Base-by-base conservation (phyloP, 2,329 filamentous ascomycete genomes). In the Diplodia sapinea region DNA sequence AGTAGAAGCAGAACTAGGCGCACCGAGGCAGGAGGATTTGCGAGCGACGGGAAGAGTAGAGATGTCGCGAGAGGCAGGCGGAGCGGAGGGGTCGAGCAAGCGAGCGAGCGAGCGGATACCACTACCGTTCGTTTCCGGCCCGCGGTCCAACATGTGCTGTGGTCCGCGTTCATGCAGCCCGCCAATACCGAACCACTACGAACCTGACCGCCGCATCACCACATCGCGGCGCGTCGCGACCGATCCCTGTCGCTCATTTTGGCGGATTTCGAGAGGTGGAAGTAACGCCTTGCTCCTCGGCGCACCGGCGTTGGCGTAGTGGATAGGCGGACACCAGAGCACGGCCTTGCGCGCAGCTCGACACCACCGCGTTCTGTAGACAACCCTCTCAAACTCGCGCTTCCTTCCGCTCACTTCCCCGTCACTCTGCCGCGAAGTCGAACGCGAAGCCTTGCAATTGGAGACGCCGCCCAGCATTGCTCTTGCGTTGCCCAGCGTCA, bases 301-400 rank as follows among this genome's bases (percentile, higher is more conserved):
- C n/a, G 47, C 43, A 63, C 20, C 43, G 47, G 59, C n/a, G 54
- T 43, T 55, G 52, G 7, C 36, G 36, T 38, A 38, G 36, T 38
- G 33, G 17, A 31, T 52, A 29, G 52, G 20, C 23, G 33, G 40
- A 26, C 26, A 26, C 26, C 3, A 26, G 26, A 47, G 59, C 59
- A 51, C 59, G 51, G 47, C 51, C 31, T 66, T 11, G 52, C 52
- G 51, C 63, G 63, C 36, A 65, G 59, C 59, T 63, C 47, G 43
- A 63, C 43, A 49, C 43, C 43, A 49, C 43, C 43, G 51, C 63
- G 51, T 40, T 26, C 38, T 38, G 50, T 50, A 65, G 36, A 13
- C 31, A 29, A 29, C 47, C 15, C 47, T n/a, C 31, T 11, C 61
- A 26, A 17, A 11, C 63, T 15, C 12, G 7, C 36, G 29, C 64